Base-by-base conservation (phyloP, 805 yeast genomes). In the Priceomyces melissophilus region DNA sequence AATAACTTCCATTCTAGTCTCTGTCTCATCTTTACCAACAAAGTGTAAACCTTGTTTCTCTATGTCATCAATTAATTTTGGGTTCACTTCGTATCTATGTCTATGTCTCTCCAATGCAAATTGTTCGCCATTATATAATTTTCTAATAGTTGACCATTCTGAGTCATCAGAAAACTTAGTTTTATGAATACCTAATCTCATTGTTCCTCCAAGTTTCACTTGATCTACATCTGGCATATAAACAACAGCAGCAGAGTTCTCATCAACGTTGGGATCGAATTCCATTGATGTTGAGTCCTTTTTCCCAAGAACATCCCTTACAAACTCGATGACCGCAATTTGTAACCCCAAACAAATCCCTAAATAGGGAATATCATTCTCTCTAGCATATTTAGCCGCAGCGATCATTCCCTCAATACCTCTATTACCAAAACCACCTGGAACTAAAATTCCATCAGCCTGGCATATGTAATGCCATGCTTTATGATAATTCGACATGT, bases 151-250 rank as follows among this genome's bases (percentile, higher is more conserved):
- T 36, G 87, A 78, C 78, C 81, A 71, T 48, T 83, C 83, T 36
- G 86, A 67, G 47, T 73, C 79, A 12, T 69, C 69, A 55, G 79
- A 82, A 75, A 93, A 93, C 49, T 76, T 78, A 30, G 98, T 89
- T 51, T 90, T 81, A 67, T 96, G 89, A 50, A 88, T 75, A 54
- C 99, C 99, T 53, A 93, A 78, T 74, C 99, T 84, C 99, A 93
- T 93, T 38, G 98, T 91, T 52, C 99, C 99, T 49, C 99, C 99
- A 73, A 93, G 77, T 63, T 87, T 88, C 53, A 85, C 82, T 72
- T 89, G 91, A 67, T 89, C 96, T 47, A 91, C 89, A 67, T 93
- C 99, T 33, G 99, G 99, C 99, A 93, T 93, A 73, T 88, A 93
- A 37, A 93, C 87, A 44, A 93, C 95, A 39, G 88, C 79, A 13